Evolutionary conservation across 495 filamentous ascomycete genomes (phyloP).

Genomic region (Achaetomiella virescens): DNA sequence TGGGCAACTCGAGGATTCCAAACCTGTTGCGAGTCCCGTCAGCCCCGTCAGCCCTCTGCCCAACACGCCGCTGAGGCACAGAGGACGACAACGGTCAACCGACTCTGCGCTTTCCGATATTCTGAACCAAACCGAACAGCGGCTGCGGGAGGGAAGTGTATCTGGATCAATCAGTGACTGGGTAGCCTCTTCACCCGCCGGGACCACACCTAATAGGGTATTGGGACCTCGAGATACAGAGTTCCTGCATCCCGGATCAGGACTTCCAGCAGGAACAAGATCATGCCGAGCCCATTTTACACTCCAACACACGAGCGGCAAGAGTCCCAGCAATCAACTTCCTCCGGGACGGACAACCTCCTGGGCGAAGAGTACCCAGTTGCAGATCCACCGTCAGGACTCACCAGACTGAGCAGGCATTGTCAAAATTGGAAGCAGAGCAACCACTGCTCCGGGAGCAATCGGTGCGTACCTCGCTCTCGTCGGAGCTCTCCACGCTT

Average conservation of each 20-base stretch:
- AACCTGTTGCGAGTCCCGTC: background rate
- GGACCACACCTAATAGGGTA: background rate
- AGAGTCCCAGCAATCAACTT: constrained; percentile 28
- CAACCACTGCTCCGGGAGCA: constrained; percentile 9
- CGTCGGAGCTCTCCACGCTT: constrained; percentile 39
- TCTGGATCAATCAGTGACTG: background rate
- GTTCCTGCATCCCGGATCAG: constrained; percentile 2
- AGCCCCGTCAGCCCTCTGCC: constrained; percentile 16
- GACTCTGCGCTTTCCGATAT: constrained; percentile 40
- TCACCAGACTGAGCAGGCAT: constrained; percentile 25
- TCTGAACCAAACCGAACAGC: constrained; percentile 37
- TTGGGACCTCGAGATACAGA: background rate
- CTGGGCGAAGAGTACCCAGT: constrained; percentile 16
- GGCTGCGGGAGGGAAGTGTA: constrained; percentile 32
- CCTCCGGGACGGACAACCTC: constrained; percentile 33
- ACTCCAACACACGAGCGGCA: constrained; percentile 18
- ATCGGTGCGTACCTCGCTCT: constrained; percentile 32
- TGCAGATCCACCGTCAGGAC: constrained; percentile 8
- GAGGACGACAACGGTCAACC: constrained; percentile 27
- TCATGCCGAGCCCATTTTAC: background rate
- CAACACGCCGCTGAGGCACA: constrained; percentile 15
- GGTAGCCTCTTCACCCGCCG: background rate
- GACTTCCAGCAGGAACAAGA: constrained; percentile 20
- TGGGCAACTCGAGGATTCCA: background rate
- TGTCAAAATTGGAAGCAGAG: constrained; percentile 10